phyloP scores from a whole-genome alignment of 2,329 filamentous ascomycete species.

The Beauveria sp. region DNA sequence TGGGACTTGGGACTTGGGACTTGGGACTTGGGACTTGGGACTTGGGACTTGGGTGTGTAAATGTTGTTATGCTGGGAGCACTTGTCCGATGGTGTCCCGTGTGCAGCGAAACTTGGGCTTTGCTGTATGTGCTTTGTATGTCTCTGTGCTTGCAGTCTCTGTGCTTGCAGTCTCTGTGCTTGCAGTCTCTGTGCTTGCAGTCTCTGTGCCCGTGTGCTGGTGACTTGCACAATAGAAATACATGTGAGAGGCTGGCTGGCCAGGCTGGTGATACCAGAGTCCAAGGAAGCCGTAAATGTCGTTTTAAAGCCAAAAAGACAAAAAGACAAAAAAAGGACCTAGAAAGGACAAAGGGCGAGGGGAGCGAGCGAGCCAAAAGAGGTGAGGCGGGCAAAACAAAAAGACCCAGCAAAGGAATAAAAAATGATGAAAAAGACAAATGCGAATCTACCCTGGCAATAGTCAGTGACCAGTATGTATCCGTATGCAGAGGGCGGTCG shows the following conservation, averaged over 20 bases:
- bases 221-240: constrained; percentile 8
- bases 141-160: neutral
- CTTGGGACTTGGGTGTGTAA: neutral
- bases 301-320: neutral
- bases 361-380: neutral
- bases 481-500: neutral
- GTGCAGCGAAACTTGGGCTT: neutral
- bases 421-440: neutral
- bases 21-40: neutral
- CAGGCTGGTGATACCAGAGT: constrained; percentile 4
- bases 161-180: neutral
- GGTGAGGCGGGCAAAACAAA: neutral
- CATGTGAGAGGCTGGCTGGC: constrained; percentile 2
- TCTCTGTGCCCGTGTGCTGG: neutral
- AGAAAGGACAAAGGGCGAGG: neutral
- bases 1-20: too few relatives aligned
- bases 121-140: neutral
- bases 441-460: neutral
- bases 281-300: neutral
- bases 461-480: neutral
- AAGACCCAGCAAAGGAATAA: neutral
- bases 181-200: neutral
- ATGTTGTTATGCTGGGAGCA: neutral
- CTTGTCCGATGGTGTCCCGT: neutral
- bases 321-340: neutral